Evolutionary conservation across 106 monocot species (phyloP).

Genomic region (Alisma plantagoaquatica): DNA sequence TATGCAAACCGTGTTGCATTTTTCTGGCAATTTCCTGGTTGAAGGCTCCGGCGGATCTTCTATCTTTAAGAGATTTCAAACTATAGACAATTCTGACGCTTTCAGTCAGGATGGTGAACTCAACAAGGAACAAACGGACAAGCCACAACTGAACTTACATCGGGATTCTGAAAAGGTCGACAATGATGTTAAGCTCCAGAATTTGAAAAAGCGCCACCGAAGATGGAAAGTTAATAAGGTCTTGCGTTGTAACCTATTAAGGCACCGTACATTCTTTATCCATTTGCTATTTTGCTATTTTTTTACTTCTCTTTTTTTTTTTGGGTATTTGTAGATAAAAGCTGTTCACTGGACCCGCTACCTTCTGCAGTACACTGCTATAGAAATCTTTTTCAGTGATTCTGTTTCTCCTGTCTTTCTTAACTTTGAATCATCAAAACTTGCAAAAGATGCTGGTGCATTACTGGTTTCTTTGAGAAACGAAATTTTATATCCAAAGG

Average conservation of each 20-base stretch:
- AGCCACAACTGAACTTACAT: constrained; percentile 11
- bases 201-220: constrained; percentile 51
- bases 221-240: constrained; percentile 87
- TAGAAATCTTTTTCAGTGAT: constrained; percentile 84
- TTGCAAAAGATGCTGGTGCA: constrained; percentile 76
- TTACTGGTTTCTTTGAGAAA: constrained; percentile 76
- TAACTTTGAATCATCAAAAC: constrained; percentile 66
- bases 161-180: constrained; percentile 22
- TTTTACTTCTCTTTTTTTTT: constrained; percentile 6
- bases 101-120: constrained; percentile 20
- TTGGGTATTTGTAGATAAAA: constrained; percentile 55
- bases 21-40: constrained; percentile 78
- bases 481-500: constrained; percentile 66
- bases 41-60: constrained; percentile 92
- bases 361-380: constrained; percentile 78
- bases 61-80: constrained; percentile 53
- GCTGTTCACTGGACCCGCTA: constrained; percentile 90
- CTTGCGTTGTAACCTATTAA: not conserved
- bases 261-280: too few species aligned
- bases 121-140: constrained; percentile 21
- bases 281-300: not conserved
- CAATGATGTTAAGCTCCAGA: constrained; percentile 14
- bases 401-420: constrained; percentile 77
- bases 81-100: constrained; percentile 19
- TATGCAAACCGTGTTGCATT: constrained; percentile 60